Percentiles rank a stretch among this genome's conserved stretches.
These are phyloP conservation scores for Nitzschia inconspicua DNA, from an alignment of 108 stramenopile species.

Conservation along the genomic window DNA sequence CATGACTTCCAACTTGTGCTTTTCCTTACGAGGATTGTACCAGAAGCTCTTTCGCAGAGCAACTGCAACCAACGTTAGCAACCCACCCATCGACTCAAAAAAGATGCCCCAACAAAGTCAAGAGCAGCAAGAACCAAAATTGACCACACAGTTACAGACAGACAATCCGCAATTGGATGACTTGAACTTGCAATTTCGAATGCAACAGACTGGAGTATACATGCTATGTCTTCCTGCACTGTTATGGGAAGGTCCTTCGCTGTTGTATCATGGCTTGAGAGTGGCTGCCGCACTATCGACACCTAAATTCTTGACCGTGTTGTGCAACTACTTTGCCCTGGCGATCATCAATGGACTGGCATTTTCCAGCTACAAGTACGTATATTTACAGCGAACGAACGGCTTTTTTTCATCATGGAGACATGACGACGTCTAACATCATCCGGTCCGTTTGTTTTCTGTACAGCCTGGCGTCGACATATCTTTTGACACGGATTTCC, in stretches of 20 bases:
- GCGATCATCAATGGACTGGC: slow-evolving; percentile 66
- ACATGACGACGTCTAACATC: no score
- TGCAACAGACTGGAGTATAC: slow-evolving; percentile 72
- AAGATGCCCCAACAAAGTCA: neutral
- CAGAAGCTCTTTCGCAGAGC: slow-evolving; percentile 67
- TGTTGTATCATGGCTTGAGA: slow-evolving; percentile 14
- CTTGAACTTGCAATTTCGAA: slow-evolving; percentile 71
- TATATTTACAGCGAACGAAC: no score
- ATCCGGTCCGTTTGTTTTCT: no score
- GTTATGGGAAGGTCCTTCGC: neutral
- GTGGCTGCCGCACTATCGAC: neutral
- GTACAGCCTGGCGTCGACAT: slow-evolving; percentile 29
- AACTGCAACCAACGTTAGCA: neutral
- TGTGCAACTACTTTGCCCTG: slow-evolving; percentile 25
- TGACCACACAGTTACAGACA: neutral
- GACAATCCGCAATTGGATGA: slow-evolving; percentile 50
- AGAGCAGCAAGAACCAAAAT: neutral
- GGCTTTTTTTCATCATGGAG: no score
- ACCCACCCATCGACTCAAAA: neutral
- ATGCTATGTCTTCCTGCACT: slow-evolving; percentile 5
- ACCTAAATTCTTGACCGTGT: neutral
- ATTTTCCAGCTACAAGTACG: slow-evolving; percentile 74
- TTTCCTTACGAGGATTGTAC: slow-evolving; percentile 80
- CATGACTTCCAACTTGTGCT: slow-evolving; percentile 76
- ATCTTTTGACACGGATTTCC: slow-evolving; percentile 62